These are phyloP conservation scores for Rhodomyrtus tomentosa DNA, from an alignment of 345 rosid genomes.

Conservation along the genomic window DNA sequence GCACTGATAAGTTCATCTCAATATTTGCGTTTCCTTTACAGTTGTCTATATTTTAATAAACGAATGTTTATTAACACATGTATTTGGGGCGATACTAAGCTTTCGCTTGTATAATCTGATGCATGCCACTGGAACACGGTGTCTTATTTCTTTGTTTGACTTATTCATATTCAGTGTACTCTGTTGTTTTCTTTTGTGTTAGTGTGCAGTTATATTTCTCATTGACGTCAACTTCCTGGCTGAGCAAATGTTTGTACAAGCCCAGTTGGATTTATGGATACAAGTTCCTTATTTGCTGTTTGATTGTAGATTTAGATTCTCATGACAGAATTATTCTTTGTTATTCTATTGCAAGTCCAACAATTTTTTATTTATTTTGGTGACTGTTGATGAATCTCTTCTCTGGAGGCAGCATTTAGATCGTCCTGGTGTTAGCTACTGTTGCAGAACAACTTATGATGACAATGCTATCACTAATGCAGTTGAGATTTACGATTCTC, in stretches of 20 bases:
- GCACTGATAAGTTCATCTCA: background rate
- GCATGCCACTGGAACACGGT: background rate
- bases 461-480: constrained; percentile 61
- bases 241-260: background rate
- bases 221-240: background rate
- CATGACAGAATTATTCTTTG: background rate
- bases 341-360: background rate
- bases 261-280: background rate
- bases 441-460: constrained; percentile 46
- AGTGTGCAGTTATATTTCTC: background rate
- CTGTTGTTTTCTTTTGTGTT: background rate
- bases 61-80: background rate
- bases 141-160: background rate
- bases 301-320: background rate
- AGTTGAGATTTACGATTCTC: constrained; percentile 39
- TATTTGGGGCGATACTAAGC: background rate
- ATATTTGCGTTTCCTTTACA: background rate
- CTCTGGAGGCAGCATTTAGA: constrained; percentile 31
- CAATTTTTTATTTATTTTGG: background rate
- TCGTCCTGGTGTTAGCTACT: constrained; percentile 43
- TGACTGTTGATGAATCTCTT: background rate
- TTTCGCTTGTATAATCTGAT: background rate
- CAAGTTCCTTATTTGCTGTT: background rate
- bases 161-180: background rate
- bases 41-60: background rate